Evolutionary conservation across 352 stramenopile species (phyloP).

Genomic region (Pythium aristosporum): DNA sequence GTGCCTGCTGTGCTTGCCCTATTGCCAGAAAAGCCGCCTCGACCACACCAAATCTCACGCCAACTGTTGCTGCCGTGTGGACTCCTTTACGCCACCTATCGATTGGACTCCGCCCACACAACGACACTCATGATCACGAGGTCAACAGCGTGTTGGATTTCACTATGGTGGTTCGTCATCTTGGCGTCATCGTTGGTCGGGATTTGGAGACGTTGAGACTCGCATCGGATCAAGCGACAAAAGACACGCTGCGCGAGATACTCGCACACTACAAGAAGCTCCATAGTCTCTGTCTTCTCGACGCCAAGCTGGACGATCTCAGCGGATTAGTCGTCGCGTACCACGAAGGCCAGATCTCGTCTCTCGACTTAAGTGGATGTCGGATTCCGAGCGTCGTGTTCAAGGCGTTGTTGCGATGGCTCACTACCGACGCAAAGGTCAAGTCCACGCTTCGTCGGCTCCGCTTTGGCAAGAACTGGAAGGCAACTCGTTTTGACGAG

Average conservation of each 20-base stretch:
- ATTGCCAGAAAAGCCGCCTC: no score
- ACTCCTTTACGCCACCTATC: no score
- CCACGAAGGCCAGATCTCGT: constrained; percentile 9
- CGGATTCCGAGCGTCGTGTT: background rate
- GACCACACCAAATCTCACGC: no score
- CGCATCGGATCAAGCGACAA: background rate
- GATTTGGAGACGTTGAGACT: background rate
- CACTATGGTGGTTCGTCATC: background rate
- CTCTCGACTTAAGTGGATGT: constrained; percentile 2
- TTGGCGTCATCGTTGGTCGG: background rate
- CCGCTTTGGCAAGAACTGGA: constrained; percentile 3
- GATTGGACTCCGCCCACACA: no score
- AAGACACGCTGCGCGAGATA: background rate
- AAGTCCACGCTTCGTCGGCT: background rate
- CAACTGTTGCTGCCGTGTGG: no score
- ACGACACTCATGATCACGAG: no score
- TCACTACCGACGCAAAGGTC: background rate
- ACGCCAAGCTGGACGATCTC: background rate
- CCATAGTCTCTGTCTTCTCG: background rate
- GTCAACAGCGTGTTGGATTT: background rate
- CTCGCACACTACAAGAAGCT: background rate
- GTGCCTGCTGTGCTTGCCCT: constrained; percentile 15
- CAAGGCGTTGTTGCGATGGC: constrained; percentile 6
- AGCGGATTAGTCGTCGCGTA: background rate
- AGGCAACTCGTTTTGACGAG: background rate